These are phyloP conservation scores for Xerocomus minutiporus DNA, from an alignment of 1,284 basidiomycete species.

Conservation along the genomic window DNA sequence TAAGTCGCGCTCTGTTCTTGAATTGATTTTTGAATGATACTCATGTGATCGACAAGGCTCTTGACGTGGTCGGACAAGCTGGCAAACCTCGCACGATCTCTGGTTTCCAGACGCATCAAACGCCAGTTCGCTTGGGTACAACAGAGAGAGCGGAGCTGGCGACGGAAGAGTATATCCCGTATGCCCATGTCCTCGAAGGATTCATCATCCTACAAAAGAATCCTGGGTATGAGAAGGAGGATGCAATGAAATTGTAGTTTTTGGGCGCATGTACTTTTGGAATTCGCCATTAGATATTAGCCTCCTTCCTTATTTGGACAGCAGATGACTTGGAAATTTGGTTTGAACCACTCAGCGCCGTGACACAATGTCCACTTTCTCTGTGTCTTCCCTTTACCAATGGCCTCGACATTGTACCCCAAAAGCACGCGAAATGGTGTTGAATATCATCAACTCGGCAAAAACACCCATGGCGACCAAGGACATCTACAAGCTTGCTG, in stretches of 20 bases:
- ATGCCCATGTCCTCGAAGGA: constrained; percentile 83
- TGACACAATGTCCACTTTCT: constrained; percentile 14
- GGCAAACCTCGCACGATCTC: constrained; percentile 90
- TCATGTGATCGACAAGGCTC: constrained; percentile 46
- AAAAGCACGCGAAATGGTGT: constrained; percentile 21
- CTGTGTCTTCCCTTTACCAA: constrained; percentile 22
- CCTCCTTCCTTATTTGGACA: constrained; percentile 6
- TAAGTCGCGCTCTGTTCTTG: constrained; percentile 27
- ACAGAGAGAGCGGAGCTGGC: constrained; percentile 93
- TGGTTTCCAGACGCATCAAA: constrained; percentile 95
- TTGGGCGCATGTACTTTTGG: background rate
- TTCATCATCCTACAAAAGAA: constrained; percentile 87
- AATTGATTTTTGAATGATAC: background rate
- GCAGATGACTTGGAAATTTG: no score
- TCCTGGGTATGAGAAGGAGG: constrained; percentile 77
- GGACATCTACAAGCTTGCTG: constrained; percentile 26
- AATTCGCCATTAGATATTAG: background rate
- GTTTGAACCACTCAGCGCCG: background rate
- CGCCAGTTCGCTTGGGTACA: constrained; percentile 91
- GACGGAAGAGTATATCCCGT: constrained; percentile 95
- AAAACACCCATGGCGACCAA: constrained; percentile 26
- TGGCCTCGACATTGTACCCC: constrained; percentile 27
- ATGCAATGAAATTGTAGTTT: constrained; percentile 68
- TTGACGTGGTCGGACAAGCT: constrained; percentile 88
- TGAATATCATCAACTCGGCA: constrained; percentile 16